Conservation (phyloP, 495 filamentous ascomycete species). For the Hyaloscypha bicolor region DNA sequence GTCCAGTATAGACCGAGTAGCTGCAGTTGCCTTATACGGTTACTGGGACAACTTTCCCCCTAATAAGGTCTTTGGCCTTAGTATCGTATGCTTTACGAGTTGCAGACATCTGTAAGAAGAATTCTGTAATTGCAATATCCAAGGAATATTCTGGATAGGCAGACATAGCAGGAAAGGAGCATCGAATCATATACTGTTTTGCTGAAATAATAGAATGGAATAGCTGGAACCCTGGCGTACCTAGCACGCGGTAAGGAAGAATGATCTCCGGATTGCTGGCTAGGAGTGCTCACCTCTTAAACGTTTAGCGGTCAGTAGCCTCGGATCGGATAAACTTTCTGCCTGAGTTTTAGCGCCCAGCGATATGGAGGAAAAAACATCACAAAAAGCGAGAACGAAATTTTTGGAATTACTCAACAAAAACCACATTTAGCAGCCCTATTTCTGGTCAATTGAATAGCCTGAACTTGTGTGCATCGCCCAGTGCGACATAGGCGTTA, state of each 20-base stretch:
- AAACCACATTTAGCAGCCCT: too few species aligned
- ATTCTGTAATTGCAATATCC: constrained; percentile 40
- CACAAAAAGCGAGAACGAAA: too few species aligned
- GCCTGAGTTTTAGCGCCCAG: too few species aligned
- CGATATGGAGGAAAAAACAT: too few species aligned
- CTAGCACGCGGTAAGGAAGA: constrained; percentile 13
- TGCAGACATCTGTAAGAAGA: constrained; percentile 42
- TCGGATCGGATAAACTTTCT: too few species aligned
- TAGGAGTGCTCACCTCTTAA: too few species aligned
- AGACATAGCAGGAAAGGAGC: constrained; percentile 16
- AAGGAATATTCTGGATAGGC: constrained; percentile 39
- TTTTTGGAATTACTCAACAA: too few species aligned
- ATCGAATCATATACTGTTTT: constrained; percentile 8
- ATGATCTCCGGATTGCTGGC: constrained; percentile 10
- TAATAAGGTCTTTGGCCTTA: constrained; percentile 37
- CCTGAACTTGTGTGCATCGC: too few species aligned
- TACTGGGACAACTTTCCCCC: constrained; percentile 40
- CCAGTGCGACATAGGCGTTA: too few species aligned
- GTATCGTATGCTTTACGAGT: constrained; percentile 41
- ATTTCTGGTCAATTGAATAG: too few species aligned
- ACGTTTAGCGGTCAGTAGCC: too few species aligned
- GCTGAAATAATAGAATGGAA: constrained; percentile 17
- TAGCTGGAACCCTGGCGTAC: constrained; percentile 11
- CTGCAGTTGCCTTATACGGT: constrained; percentile 44
- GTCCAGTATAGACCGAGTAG: constrained; percentile 47